Base-by-base conservation (phyloP, 1,139 yeast species). In the Nakaseomyces nivariensis region DNA sequence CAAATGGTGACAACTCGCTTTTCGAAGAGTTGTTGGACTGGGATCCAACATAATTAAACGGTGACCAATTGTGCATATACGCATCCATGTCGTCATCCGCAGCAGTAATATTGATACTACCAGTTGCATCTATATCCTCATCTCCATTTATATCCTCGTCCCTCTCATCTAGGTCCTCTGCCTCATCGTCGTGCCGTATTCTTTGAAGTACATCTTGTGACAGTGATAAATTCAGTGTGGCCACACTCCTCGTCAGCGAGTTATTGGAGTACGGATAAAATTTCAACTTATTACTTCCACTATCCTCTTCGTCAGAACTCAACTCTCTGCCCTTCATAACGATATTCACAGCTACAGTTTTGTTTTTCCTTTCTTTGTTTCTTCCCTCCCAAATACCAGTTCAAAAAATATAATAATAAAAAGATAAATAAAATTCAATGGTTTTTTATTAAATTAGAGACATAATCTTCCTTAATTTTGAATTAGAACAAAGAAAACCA, bases 241-340 rank as follows among this genome's bases (percentile, higher is more conserved):
- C 65, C 1, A 56, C 59, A 57, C 67, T 63, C 54, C 68, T 58
- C 31, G 67, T 62, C 48, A 64, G 41, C 43, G 53, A 56, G 22
- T 57, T 56, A 41, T 58, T 59, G 13, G 63, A 54, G 46, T 59
- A 61, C 3, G 65, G 64, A 46, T 56, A 58, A 40, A 61, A 61
- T 27, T 57, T 57, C 43, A 61, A 49, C 38, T 55, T 59, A 45
- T 58, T 59, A 5, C 42, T 38, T 11, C 42, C 31, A 25, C 42
- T 38, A 24, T 25, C 31, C 13, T 37, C 41, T 7, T 38, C 42
- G 7, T 38, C 42, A 11, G 13, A 25, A 6, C 7, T 13, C 42
- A 24, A 25, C 13, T 31, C 42, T 10, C 42, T 24, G 24, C 24
- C 42, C 13, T 38, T 38, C 42, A 38, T 38, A 4, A 33, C 22